phyloP scores from a whole-genome alignment of 257 asterid species.

The Petrea volubilis region DNA sequence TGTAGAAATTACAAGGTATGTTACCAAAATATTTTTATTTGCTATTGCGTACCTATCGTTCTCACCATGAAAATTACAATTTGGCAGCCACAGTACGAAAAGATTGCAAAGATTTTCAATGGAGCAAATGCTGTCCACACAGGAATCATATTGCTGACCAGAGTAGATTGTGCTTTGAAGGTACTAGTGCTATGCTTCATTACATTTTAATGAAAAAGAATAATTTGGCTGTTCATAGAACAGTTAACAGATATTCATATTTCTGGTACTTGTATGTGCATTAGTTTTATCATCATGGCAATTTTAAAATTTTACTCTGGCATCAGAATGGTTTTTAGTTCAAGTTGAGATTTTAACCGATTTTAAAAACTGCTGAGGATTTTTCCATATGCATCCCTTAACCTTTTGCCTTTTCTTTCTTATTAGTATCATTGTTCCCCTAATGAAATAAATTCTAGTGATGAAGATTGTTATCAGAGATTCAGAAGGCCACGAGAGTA shows the following conservation, averaged over 20 bases:
- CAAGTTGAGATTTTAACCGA: not conserved
- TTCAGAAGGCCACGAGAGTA: too few relatives aligned
- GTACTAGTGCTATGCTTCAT: conserved; percentile 46
- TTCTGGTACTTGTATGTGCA: not conserved
- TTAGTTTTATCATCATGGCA: not conserved
- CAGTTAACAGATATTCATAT: conserved; percentile 1
- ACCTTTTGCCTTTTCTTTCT: not conserved
- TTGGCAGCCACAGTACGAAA: conserved; percentile 91
- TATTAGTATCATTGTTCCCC: not conserved
- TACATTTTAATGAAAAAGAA: not conserved
- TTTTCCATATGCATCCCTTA: not conserved
- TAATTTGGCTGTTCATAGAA: not conserved
- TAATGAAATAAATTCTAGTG: not conserved
- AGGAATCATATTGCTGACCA: conserved; percentile 74
- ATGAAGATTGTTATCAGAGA: not conserved
- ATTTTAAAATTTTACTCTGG: too few relatives aligned
- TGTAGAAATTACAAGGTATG: conserved; percentile 94
- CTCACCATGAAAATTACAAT: conserved; percentile 25
- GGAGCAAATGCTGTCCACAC: conserved; percentile 89
- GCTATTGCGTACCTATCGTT: conserved; percentile 3
- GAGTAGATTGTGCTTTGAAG: conserved; percentile 93
- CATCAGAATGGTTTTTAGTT: not conserved
- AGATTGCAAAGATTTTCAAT: conserved; percentile 85
- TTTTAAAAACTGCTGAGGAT: not conserved
- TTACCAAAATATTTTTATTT: not conserved